Base-by-base conservation (phyloP, 1,139 yeast genomes). In the Nakaseomyces uthaithaninus region DNA sequence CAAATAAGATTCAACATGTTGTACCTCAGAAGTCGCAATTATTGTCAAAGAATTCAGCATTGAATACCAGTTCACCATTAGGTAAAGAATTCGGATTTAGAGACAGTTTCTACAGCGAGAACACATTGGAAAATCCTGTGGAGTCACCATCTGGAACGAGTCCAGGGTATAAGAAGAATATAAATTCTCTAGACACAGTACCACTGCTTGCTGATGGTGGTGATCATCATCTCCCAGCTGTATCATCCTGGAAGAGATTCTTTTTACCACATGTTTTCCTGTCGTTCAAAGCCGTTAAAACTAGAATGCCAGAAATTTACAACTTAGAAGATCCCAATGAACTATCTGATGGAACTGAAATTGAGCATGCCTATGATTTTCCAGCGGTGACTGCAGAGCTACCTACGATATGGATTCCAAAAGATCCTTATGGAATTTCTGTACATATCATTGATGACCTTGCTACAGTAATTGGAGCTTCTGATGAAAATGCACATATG, bases 361-460 rank as follows among this genome's bases (percentile, higher is more conserved):
- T 59, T 12, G 62, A 59, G 5, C 67, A 65, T 44, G 94, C 95
- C 4, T 91, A 79, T 63, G 74, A 75, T 51, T 72, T 74, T 51
- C 96, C 97, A 2, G 80, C 84, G 2, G 75, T 80, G 8, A 65
- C 74, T 16, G 80, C 78, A 0, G 63, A 67, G 30, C 72, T 79
- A 51, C 94, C 95, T 4, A 68, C 71, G 19, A 66, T 91, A 16
- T 91, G 98, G 98, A 74, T 91, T 50, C 94, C 96, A 6, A 69
- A 69, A 44, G 98, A 91, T 62, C 77, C 83, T 6, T 74, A 76
- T 71, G 97, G 97, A 0, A 72, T 85, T 56, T 80, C 94, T 3
- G 63, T 71, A 2, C 59, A 56, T 15, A 77, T 83, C 52, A 73
- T 82, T 10, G 71, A 69, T 36, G 66, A 71, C 38, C 67, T 77